A percentile compares a stretch with the other conserved stretches of the same genome.
phyloP scores from a whole-genome alignment of 495 filamentous ascomycete genomes.

The Tuber indicum region DNA sequence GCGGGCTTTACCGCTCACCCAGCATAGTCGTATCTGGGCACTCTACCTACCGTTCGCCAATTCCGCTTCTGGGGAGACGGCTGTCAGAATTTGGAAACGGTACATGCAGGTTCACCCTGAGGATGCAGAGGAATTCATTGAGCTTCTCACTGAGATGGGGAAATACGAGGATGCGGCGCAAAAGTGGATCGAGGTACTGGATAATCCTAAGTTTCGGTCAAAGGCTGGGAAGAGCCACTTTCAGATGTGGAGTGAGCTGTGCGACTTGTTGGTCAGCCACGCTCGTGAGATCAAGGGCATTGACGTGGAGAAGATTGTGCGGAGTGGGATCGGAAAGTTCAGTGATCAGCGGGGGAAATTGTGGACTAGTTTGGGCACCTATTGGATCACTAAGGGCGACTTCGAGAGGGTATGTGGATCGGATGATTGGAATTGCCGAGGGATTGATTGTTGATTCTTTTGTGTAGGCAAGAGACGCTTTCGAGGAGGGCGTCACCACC shows the following conservation, averaged over 20 bases:
- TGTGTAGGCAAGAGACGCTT: slow-evolving; percentile 71
- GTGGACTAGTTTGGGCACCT: slow-evolving; percentile 94
- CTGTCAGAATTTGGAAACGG: slow-evolving; percentile 85
- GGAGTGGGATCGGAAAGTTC: slow-evolving; percentile 88
- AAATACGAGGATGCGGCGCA: slow-evolving; percentile 88
- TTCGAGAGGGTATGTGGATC: slow-evolving; percentile 58
- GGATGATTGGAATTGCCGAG: background rate
- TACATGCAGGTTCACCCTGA: slow-evolving; percentile 99
- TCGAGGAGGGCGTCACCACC: slow-evolving; percentile 94
- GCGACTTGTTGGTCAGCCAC: slow-evolving; percentile 89
- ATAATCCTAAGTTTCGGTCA: slow-evolving; percentile 85
- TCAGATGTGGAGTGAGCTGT: slow-evolving; percentile 96
- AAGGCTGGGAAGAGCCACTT: slow-evolving; percentile 92
- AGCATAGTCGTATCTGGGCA: slow-evolving; percentile 95
- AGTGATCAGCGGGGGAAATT: slow-evolving; percentile 90
- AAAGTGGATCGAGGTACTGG: slow-evolving; percentile 87
- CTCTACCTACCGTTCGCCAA: slow-evolving; percentile 88
- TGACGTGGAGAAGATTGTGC: slow-evolving; percentile 86
- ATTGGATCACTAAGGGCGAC: slow-evolving; percentile 88
- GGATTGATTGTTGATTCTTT: slow-evolving; percentile 16
- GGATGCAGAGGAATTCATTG: slow-evolving; percentile 89
- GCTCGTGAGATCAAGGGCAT: slow-evolving; percentile 83
- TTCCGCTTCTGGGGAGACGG: slow-evolving; percentile 84
- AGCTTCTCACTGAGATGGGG: slow-evolving; percentile 71
- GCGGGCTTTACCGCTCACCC: slow-evolving; percentile 88